Conservation (phyloP, 176 grass and related monocot species). For the Oryza longistaminata region DNA sequence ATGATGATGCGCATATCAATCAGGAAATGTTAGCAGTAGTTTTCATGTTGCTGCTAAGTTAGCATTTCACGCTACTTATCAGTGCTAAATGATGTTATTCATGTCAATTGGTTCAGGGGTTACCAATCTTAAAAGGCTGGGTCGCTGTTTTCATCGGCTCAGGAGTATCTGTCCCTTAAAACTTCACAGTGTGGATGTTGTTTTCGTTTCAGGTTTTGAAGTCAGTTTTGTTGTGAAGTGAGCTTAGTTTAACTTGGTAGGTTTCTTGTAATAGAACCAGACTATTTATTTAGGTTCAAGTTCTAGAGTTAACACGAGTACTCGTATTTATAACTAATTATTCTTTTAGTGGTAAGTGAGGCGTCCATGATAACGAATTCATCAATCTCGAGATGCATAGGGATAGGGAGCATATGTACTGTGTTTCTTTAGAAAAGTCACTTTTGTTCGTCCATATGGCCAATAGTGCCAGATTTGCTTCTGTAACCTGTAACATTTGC, state of each 20-base stretch:
- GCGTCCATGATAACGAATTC: too few relatives aligned
- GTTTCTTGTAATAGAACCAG: too few relatives aligned
- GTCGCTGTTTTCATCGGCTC: neutral
- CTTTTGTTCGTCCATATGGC: neutral
- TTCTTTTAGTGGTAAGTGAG: too few relatives aligned
- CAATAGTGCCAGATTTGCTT: too few relatives aligned
- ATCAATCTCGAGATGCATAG: too few relatives aligned
- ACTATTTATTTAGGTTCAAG: too few relatives aligned
- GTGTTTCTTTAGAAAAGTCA: neutral
- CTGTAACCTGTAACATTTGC: neutral
- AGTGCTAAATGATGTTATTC: neutral
- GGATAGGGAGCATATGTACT: too few relatives aligned
- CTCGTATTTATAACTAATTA: too few relatives aligned
- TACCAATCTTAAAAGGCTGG: neutral
- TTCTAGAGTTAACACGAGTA: too few relatives aligned
- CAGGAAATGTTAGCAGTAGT: neutral
- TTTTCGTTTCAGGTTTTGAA: conserved; percentile 21
- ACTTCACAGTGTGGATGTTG: neutral
- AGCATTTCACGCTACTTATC: neutral
- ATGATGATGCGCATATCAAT: neutral
- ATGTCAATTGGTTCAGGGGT: neutral
- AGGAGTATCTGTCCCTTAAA: neutral
- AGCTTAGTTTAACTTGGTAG: too few relatives aligned
- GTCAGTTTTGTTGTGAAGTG: neutral
- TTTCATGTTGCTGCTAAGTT: neutral